These are phyloP conservation scores for Fabrea salina DNA, from an alignment of 169 alveolate species.

Conservation along the genomic window DNA sequence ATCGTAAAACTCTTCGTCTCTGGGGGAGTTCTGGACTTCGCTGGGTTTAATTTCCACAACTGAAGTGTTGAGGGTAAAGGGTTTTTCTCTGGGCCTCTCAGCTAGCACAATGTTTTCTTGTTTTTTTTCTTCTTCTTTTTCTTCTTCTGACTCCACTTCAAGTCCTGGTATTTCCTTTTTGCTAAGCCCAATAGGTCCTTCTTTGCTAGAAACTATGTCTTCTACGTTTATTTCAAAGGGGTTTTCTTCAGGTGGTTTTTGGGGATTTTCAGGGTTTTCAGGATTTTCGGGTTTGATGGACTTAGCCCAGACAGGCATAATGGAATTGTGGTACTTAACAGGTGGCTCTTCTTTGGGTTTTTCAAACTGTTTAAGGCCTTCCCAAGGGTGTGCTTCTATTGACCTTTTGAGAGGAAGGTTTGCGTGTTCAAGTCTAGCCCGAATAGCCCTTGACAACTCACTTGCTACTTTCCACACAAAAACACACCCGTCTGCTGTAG, in stretches of 20 bases:
- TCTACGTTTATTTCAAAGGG: constrained; percentile 8
- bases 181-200: neutral
- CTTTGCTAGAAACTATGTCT: neutral
- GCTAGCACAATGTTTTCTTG: neutral
- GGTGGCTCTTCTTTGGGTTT: constrained; percentile 2
- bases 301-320: constrained; percentile 28
- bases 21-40: neutral
- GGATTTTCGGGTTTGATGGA: neutral
- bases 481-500: constrained; percentile 32
- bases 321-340: neutral
- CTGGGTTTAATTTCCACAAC: neutral
- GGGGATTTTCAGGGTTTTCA: neutral
- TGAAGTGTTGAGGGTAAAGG: no score
- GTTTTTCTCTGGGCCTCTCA: no score
- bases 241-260: constrained; percentile 10
- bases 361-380: neutral
- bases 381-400: neutral
- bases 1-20: neutral
- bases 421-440: constrained; percentile 2
- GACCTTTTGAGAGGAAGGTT: neutral
- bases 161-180: no score
- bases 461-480: constrained; percentile 24
- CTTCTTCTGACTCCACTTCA: neutral
- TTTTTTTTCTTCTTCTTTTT: neutral
- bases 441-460: neutral